A percentile compares a stretch with the other conserved stretches of the same genome.
Conservation (phyloP, 495 filamentous ascomycete species). For the Annulohypoxylon stygium region DNA sequence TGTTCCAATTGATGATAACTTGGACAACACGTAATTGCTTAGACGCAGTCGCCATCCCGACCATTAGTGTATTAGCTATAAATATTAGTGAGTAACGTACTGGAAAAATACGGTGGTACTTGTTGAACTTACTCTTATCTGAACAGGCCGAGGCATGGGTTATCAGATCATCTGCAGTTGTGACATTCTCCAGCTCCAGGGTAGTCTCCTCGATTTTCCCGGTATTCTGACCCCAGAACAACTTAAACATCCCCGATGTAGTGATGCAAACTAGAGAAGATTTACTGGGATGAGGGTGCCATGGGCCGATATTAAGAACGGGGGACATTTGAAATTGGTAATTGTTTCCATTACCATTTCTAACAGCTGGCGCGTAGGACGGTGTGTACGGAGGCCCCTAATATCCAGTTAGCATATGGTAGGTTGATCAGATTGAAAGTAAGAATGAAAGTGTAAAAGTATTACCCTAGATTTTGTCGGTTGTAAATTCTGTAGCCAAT, state of each 20-base stretch:
- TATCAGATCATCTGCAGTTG: constrained; percentile 75
- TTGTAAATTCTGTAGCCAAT: constrained; percentile 70
- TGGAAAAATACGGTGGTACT: background rate
- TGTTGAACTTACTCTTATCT: constrained; percentile 69
- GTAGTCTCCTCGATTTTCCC: constrained; percentile 74
- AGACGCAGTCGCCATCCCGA: constrained; percentile 74
- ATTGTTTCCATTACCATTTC: constrained; percentile 51
- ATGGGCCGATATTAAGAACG: constrained; percentile 72
- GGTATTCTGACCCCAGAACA: constrained; percentile 77
- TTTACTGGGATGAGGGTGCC: constrained; percentile 73
- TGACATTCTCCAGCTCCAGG: constrained; percentile 76
- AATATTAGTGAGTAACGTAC: constrained; percentile 23
- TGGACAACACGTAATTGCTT: constrained; percentile 75
- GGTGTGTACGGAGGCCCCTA: constrained; percentile 45
- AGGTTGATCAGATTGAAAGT: background rate
- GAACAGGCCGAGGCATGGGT: constrained; percentile 85
- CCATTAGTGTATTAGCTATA: constrained; percentile 66
- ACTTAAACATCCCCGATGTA: constrained; percentile 73
- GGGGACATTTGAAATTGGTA: constrained; percentile 62
- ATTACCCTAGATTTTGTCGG: constrained; percentile 40
- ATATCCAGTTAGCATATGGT: constrained; percentile 20
- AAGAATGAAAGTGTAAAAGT: background rate
- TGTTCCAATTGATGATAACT: constrained; percentile 68
- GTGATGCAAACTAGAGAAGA: constrained; percentile 79
- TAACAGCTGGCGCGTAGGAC: constrained; percentile 61